Base-by-base conservation (phyloP, 2,329 filamentous ascomycete species). In the Zasmidium cellare region DNA sequence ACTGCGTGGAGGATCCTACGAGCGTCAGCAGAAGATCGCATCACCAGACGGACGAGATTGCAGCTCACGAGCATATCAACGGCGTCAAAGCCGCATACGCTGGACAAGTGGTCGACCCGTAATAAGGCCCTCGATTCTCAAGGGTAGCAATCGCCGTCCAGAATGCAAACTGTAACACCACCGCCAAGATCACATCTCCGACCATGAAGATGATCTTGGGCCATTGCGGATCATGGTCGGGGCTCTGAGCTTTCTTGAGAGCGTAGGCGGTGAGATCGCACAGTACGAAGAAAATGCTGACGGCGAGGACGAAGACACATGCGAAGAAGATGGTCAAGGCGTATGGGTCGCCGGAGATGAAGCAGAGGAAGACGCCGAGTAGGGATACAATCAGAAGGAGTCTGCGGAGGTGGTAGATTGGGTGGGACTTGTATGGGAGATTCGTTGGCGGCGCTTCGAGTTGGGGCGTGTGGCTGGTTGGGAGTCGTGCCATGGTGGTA, bases 201-300 rank as follows among this genome's bases (percentile, higher is more conserved):
- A 56, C 19, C 52, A 58, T 56, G 6, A 44, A 47, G 24, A 50
- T 48, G 7, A 50, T 25, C 20, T 19, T 35, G n/a, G 60, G 60
- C 60, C 60, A 62, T 25, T n/a, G 18, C 3, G 53, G 57, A 19
- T 60, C 55, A 16, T 60, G 31, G 19, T 60, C 46, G 12, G 55
- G 60, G 0, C 53, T 20, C 25, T 55, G 31, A 2, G 48, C 50
- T 49, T 62, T 62, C 45, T 52, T 46, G 28, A 51, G 19, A 16
- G 60, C 60, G 44, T 53, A 62, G 22, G 11, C 20, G 7, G 38
- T 47, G 11, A 62, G 35, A 28, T 62, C 60, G 9, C 24, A 49
- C 19, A 50, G 46, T 1, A 49, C 55, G 22, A 55, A 28, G 44
- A 60, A 47, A 5, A 53, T 44, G 24, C 50, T 46, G 22, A 51